Percentiles rank a stretch among this genome's conserved stretches.
Conservation (phyloP, 768 basidiomycete genomes). For the Leccinellum albellum region DNA sequence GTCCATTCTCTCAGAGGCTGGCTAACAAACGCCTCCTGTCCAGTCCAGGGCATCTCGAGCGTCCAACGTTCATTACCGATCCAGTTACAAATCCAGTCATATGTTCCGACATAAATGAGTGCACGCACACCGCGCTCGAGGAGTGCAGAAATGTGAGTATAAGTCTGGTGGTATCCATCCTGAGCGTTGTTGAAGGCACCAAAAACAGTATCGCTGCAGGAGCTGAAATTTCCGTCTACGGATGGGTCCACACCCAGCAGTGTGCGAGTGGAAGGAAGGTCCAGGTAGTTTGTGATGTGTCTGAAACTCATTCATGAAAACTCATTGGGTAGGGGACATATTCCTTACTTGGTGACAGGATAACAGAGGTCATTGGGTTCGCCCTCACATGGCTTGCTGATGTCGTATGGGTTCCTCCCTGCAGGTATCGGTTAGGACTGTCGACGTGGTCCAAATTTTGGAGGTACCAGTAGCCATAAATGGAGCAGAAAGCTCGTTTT, state of each 20-base stretch:
- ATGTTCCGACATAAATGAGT: conserved; percentile 71
- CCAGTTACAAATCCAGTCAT: conserved; percentile 81
- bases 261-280: conserved; percentile 48
- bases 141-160: conserved; percentile 42
- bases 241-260: conserved; percentile 61
- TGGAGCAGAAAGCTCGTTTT: conserved; percentile 34
- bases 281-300: conserved; percentile 58
- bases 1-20: conserved; percentile 58
- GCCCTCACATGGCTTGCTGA: conserved; percentile 58
- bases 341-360: conserved; percentile 43
- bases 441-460: neutral
- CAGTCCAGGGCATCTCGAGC: conserved; percentile 69
- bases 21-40: conserved; percentile 45
- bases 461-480: conserved; percentile 33
- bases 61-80: conserved; percentile 76
- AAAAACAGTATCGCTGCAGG: conserved; percentile 42
- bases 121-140: conserved; percentile 74
- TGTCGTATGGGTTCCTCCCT: conserved; percentile 64
- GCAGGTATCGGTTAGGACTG: neutral
- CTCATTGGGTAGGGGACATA: neutral
- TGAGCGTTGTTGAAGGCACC: conserved; percentile 43
- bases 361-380: conserved; percentile 54
- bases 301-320: conserved; percentile 32
- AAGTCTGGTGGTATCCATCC: conserved; percentile 36
- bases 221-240: conserved; percentile 37